Percentiles rank a stretch among this genome's conserved stretches.
Evolutionary conservation across 345 rosid species (phyloP).

Genomic region (Pelargonium nanum): DNA sequence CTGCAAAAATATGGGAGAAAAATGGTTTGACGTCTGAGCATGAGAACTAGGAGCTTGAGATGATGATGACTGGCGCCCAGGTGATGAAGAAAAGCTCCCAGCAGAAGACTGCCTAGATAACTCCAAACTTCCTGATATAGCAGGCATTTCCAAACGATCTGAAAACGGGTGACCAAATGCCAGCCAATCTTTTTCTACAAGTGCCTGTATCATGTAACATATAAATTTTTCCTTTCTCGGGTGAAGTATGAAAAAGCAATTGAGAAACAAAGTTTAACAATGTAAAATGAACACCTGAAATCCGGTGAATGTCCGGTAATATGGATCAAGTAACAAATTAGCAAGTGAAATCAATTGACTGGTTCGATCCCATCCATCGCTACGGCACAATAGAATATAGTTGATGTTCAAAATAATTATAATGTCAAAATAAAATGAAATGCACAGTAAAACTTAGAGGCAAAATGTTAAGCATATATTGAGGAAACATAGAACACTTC

Average conservation of each 20-base stretch:
- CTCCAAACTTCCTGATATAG: constrained; percentile 55
- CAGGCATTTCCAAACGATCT: constrained; percentile 88
- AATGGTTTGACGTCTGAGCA: constrained; percentile 51
- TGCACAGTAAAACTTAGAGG: not conserved
- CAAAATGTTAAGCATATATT: not conserved
- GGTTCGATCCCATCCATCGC: constrained; percentile 99
- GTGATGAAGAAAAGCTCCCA: constrained; percentile 65
- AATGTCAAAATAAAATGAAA: no score
- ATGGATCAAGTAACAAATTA: constrained; percentile 87
- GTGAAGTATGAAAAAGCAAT: not conserved
- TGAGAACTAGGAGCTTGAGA: constrained; percentile 70
- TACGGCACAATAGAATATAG: constrained; percentile 21
- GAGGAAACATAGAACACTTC: not conserved
- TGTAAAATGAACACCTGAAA: constrained; percentile 62
- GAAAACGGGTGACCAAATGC: constrained; percentile 99
- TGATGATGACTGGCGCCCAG: constrained; percentile 58
- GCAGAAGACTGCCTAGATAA: constrained; percentile 65
- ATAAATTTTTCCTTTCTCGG: not conserved
- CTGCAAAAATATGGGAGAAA: constrained; percentile 96
- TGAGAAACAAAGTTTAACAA: not conserved
- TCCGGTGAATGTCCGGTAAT: constrained; percentile 79
- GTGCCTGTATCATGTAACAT: constrained; percentile 46
- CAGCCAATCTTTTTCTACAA: constrained; percentile 95
- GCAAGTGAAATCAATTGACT: constrained; percentile 92
- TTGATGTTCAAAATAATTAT: not conserved